Percentiles rank a stretch among this genome's conserved stretches.
These are phyloP conservation scores for Haplographium delicatum DNA, from an alignment of 495 filamentous ascomycete genomes.

Conservation along the genomic window DNA sequence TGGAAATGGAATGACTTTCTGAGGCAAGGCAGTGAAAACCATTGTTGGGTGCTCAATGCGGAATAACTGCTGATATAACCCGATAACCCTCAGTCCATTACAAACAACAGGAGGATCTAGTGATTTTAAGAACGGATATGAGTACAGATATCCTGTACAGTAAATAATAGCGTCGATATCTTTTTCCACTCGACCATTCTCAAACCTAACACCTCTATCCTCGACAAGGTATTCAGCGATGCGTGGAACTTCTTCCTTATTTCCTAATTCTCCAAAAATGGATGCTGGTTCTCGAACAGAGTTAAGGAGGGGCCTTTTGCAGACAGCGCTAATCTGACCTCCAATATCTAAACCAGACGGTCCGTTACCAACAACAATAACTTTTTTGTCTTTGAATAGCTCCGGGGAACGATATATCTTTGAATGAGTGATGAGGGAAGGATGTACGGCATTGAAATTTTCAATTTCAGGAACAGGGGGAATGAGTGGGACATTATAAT, in stretches of 20 bases:
- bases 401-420: constrained; percentile 67
- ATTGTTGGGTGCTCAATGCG: constrained; percentile 71
- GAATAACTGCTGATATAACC: constrained; percentile 74
- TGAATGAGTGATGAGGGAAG: constrained; percentile 68
- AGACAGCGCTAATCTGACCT: constrained; percentile 57
- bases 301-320: constrained; percentile 34
- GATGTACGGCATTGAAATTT: constrained; percentile 53
- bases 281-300: constrained; percentile 10
- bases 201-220: constrained; percentile 46
- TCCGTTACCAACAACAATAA: constrained; percentile 69
- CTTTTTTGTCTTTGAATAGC: constrained; percentile 42
- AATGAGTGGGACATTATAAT: constrained; percentile 68
- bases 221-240: constrained; percentile 52
- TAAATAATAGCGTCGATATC: constrained; percentile 65
- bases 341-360: constrained; percentile 80
- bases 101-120: constrained; percentile 55
- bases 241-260: constrained; percentile 51
- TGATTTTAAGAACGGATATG: constrained; percentile 61
- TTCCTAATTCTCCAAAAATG: constrained; percentile 9
- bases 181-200: constrained; percentile 47
- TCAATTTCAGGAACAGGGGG: constrained; percentile 57
- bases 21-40: constrained; percentile 67
- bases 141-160: constrained; percentile 71
- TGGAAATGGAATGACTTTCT: constrained; percentile 80
- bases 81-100: constrained; percentile 60